Base-by-base conservation (phyloP, 2,329 filamentous ascomycete species). In the Exophiala aquamarina region DNA sequence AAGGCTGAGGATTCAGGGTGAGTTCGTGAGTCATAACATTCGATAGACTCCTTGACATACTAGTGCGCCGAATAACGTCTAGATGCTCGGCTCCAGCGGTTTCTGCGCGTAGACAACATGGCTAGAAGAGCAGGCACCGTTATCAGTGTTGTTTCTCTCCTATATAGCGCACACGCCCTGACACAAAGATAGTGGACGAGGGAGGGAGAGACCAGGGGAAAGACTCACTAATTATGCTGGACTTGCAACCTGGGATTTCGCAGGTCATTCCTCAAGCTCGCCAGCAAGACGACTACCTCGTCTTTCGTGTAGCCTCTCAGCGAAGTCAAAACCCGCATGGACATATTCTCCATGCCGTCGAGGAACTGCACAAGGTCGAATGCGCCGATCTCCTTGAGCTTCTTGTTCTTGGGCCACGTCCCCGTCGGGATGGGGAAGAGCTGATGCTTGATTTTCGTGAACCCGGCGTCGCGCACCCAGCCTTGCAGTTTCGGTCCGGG, bases 221-320 rank as follows among this genome's bases (percentile, higher is more conserved):
- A 26, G 23, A 26, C 23, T 26, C 23, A 26, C 23, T 6, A 26
- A 26, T 26, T 26, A 26, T 26, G 23, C 23, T 26, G 23, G n/a
- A 35, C 17, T n/a, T 35, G 32, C 32, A 35, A n/a, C 32, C 32
- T 35, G 6, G 32, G 32, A 18, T 35, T 35, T 18, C 32, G n/a
- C 32, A 35, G 17, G n/a, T 35, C 32, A 14, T 35, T 18, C n/a
- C n/a, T 14, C 0, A 69, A 65, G 35, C 68, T 69, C 44, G 70
- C 69, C 6, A 66, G 67, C 60, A 68, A 69, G 21, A 66, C 49
- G 2, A 55, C 50, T 42, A 55, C 32, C n/a, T 38, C 49, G 52
- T 65, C 63, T 53, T 62, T 36, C 38, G 31, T 66, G 74, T 75
- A 15, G 60, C 64, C 49, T 73, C 67, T 50, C 65, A 73, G 66